phyloP scores from a whole-genome alignment of 345 rosid genomes.

The Camelina hispida region DNA sequence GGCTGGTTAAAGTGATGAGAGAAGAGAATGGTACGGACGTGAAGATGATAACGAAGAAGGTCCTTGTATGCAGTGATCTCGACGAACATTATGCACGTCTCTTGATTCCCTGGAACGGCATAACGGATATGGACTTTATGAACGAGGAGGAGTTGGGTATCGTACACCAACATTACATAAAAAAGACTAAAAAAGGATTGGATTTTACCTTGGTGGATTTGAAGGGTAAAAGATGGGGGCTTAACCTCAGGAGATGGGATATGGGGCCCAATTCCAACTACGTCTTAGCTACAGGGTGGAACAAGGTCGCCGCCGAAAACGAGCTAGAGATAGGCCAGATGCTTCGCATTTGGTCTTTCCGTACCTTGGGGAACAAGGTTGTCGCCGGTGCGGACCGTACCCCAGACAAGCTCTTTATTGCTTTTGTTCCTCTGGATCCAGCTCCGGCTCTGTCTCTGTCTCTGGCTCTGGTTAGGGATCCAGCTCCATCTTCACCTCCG shows the following conservation, averaged over 20 bases:
- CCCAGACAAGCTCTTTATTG: constrained; percentile 6
- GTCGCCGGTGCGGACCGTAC: background rate
- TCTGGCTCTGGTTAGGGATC: background rate
- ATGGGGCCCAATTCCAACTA: background rate
- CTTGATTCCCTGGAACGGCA: background rate
- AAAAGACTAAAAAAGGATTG: background rate
- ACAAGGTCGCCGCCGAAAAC: background rate
- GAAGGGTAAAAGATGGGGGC: background rate
- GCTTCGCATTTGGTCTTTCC: constrained; percentile 30
- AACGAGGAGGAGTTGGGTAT: background rate
- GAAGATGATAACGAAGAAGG: constrained; percentile 1
- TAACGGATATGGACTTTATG: background rate
- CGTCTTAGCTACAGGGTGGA: constrained; percentile 8
- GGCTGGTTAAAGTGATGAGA: constrained; percentile 20
- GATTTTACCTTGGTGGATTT: constrained; percentile 8
- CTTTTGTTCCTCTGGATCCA: background rate
- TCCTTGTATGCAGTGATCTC: background rate
- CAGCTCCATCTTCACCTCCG: background rate
- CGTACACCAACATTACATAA: background rate
- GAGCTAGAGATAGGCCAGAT: rapidly evolving
- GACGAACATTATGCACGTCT: background rate
- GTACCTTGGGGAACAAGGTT: too few relatives aligned
- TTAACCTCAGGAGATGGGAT: constrained; percentile 33
- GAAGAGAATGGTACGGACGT: background rate
- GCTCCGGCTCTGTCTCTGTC: background rate